Conservation (phyloP, 257 asterid genomes). For the Fraxinus excelsior region DNA sequence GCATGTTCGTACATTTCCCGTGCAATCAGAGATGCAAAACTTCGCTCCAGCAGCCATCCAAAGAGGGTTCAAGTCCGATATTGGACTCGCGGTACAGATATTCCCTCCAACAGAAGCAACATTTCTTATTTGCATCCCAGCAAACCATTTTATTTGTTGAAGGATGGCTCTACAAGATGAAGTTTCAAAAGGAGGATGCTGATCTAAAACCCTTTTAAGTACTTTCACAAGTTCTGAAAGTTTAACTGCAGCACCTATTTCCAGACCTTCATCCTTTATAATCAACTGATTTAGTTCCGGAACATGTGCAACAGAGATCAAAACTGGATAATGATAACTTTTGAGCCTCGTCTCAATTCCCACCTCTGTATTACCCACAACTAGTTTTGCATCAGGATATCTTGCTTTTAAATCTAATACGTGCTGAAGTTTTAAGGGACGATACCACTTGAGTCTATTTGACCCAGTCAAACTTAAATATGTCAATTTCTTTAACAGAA, state of each 20-base stretch:
- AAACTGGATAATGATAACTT: slow-evolving; percentile 66
- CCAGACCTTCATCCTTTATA: slow-evolving; percentile 73
- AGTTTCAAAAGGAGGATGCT: slow-evolving; percentile 61
- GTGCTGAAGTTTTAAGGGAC: slow-evolving; percentile 74
- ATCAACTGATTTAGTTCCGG: slow-evolving; percentile 71
- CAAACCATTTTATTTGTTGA: slow-evolving; percentile 90
- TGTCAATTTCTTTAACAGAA: slow-evolving; percentile 55
- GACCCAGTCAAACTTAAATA: slow-evolving; percentile 61
- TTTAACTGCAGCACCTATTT: slow-evolving; percentile 84
- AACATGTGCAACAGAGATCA: slow-evolving; percentile 64
- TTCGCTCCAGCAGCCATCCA: slow-evolving; percentile 89
- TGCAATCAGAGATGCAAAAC: slow-evolving; percentile 62
- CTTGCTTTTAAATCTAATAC: slow-evolving; percentile 63
- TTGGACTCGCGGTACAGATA: slow-evolving; percentile 98
- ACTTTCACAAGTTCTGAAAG: slow-evolving; percentile 71
- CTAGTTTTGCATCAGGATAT: slow-evolving; percentile 69
- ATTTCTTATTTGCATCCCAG: slow-evolving; percentile 89
- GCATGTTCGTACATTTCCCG: slow-evolving; percentile 63
- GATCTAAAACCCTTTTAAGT: slow-evolving; percentile 41
- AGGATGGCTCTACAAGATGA: slow-evolving; percentile 79
- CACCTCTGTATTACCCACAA: slow-evolving; percentile 90
- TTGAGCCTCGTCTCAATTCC: slow-evolving; percentile 90
- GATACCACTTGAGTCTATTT: slow-evolving; percentile 76
- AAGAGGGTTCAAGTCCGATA: slow-evolving; percentile 93
- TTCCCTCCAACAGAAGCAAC: slow-evolving; percentile 93